Base-by-base conservation (phyloP, 306 rosid genomes). In the Lathyrus oleraceus region DNA sequence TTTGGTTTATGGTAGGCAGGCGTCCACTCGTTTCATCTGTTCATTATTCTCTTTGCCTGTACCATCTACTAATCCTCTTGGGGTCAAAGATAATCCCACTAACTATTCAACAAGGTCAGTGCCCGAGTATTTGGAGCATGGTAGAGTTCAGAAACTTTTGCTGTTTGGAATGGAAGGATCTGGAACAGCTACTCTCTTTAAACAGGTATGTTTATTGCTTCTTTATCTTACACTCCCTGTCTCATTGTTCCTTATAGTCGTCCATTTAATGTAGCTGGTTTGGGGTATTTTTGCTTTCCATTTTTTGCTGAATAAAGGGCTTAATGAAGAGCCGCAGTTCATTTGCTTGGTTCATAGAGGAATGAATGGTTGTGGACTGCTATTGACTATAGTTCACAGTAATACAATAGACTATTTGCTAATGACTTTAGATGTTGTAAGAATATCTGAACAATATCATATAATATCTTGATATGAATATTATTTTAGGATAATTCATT, bases 1-100 rank as follows among this genome's bases (percentile, higher is more conserved):
- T 82, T 89, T 91, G 85, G 72, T 83, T 91, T 78, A 83, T 88
- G 93, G 92, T 89, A 85, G 96, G 96, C 96, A 91, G 97, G 93
- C 97, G 67, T 75, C 93, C 74, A 91, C 93, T 74, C 97, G 97
- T 76, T 77, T 88, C 82, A 58, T 91, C 64, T 82, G 89, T 81
- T 88, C 96, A n/a, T 84, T 91, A 63, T 86, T 88, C 79, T 88
- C 96, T 30, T 80, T 91, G 79, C 97, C 97, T 44, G 89, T 91
- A 64, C 96, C 92, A 27, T 75, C 89, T 67, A 77, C 70, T 70
- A 82, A 81, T 84, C 81, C 81, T 78, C 82, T 81, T n/a, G 88
- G 85, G 73, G 64, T 77, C 60, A 79, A 65, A 23, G 97, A 91
- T 67, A 87, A 78, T 75, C 61, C 84, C 27, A 67, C 82, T 51